Conservation (phyloP, 108 stramenopile genomes). For the Mediolabrus comicus region DNA sequence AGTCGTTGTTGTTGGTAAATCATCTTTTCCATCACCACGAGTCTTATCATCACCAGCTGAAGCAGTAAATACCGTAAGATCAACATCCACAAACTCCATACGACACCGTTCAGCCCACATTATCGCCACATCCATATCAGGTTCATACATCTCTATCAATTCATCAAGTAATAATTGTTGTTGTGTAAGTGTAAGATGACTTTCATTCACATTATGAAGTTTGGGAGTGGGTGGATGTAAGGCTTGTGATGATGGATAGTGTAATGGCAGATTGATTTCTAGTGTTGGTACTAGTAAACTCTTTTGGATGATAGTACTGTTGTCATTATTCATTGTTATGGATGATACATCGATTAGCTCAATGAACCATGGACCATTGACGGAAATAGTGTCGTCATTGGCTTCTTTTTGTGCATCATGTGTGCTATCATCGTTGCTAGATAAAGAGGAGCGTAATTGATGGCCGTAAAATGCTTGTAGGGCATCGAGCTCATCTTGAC, state of each 20-base stretch:
- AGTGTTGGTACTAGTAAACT: constrained; percentile 18
- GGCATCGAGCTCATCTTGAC: constrained; percentile 45
- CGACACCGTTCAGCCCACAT: constrained; percentile 31
- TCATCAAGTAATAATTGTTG: constrained; percentile 2
- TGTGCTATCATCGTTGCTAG: too few species aligned
- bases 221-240: not conserved
- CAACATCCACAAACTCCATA: constrained; percentile 24
- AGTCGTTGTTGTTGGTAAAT: not conserved
- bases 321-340: not conserved
- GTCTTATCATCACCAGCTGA: not conserved
- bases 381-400: not conserved
- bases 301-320: not conserved
- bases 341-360: not conserved
- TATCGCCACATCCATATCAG: constrained; percentile 21
- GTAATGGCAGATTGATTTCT: constrained; percentile 8
- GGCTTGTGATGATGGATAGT: constrained; percentile 8
- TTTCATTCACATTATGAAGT: constrained; percentile 12
- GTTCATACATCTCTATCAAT: constrained; percentile 19
- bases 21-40: too few species aligned
- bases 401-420: not conserved
- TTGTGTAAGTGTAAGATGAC: not conserved
- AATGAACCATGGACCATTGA: constrained; percentile 28
- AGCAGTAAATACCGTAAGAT: too few species aligned
- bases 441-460: constrained; percentile 7
- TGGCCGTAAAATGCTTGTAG: constrained; percentile 49